Base-by-base conservation (phyloP, 2,329 filamentous ascomycete species). In the Ophiosphaerella korrae region DNA sequence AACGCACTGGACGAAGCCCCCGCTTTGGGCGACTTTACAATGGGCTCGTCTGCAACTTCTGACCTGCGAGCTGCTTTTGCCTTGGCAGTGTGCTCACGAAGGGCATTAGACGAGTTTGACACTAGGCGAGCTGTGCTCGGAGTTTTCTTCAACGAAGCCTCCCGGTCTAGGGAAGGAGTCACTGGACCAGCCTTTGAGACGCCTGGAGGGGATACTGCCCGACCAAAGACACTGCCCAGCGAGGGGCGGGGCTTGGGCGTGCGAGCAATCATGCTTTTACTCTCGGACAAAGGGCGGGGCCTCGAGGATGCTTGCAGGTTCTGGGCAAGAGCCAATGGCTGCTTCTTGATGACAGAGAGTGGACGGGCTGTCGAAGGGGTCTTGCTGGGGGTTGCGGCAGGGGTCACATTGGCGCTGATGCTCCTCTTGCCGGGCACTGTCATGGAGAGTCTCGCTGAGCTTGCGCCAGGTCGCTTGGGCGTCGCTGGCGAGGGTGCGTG, bases 11-110 rank as follows among this genome's bases (percentile, higher is more conserved):
- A 97, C 0, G 92, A 91, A 63, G 89, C 94, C 7, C 75, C 73
- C 0, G 70, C 66, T 52, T 79, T 82, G 7, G 54, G 46, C 1
- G 66, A 60, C 7, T 60, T 52, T 12, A 55, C 60, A 16, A 39
- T 33, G 5, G 52, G 41, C 2, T 43, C 46, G 5, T 54, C 47
- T 34, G 21, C 34, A 11, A 41, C 39, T 7, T 64, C 60, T 16
- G 57, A 67, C 52, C 67, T 74, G 48, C 85, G 88, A 2, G 91
- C 89, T 2, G 92, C 92, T 68, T 93, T 96, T 1, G 94, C 93
- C 63, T 92, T 93, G 33, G 92, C 91, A 56, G 97, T 97, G 46
- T 94, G 92, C 44, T 97, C 91, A 31, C 94, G 85, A 12, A 99
- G 76, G 0, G 92, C 87, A 13, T 83, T 79, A 0, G 93, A 97